Evolutionary conservation across 179 eudicot species (phyloP).

Genomic region (Silene coronaria): DNA sequence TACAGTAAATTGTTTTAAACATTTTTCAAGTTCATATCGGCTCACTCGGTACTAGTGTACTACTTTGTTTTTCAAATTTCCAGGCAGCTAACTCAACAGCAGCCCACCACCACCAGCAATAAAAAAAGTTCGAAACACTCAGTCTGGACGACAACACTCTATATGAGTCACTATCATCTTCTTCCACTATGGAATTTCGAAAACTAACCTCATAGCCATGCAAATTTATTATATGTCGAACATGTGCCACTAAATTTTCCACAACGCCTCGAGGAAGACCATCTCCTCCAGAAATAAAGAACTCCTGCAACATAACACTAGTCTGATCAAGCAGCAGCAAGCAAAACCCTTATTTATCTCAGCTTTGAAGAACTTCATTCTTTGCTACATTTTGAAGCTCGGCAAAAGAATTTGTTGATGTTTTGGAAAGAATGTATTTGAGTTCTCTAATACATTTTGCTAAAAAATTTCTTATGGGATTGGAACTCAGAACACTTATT

Average conservation of each 20-base stretch:
- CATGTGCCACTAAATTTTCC: constrained; percentile 77
- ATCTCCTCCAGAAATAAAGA: constrained; percentile 98
- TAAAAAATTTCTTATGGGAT: background rate
- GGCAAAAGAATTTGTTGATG: background rate
- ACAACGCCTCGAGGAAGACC: constrained; percentile 99
- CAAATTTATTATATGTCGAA: constrained; percentile 68
- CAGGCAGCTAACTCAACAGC: background rate
- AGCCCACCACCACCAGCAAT: background rate
- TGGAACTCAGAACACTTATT: constrained; percentile 5
- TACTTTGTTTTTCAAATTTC: background rate
- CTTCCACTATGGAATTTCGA: background rate
- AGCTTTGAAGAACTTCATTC: background rate
- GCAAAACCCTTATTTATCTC: background rate
- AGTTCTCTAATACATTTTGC: background rate
- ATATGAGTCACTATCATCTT: background rate
- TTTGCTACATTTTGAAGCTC: background rate
- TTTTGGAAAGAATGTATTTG: background rate
- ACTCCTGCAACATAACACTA: constrained; percentile 46
- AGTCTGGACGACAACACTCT: background rate
- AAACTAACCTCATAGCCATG: constrained; percentile 69
- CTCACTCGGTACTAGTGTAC: no score
- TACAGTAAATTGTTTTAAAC: background rate
- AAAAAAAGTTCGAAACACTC: background rate
- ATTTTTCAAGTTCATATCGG: background rate
- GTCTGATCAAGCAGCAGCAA: constrained; percentile 1